Percentiles rank a stretch among this genome's conserved stretches.
phyloP scores from a whole-genome alignment of 805 yeast genomes.

The Brettanomyces bruxellensis region DNA sequence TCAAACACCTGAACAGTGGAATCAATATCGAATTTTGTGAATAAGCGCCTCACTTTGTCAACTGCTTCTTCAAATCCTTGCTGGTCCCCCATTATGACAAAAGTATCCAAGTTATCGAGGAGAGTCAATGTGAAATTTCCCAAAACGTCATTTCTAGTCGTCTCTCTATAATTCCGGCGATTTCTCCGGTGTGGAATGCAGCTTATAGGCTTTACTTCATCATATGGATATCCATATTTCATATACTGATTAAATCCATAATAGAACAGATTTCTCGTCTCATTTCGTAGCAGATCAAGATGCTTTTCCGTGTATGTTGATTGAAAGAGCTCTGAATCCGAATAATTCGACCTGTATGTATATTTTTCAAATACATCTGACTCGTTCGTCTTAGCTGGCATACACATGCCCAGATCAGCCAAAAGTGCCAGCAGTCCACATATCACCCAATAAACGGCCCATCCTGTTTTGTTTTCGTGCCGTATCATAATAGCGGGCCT shows the following conservation, averaged over 20 bases:
- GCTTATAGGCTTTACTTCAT: conserved; percentile 67
- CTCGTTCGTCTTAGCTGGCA: too few species aligned
- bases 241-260: conserved; percentile 73
- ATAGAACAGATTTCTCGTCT: conserved; percentile 50
- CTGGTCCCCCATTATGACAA: conserved; percentile 62
- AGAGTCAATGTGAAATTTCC: conserved; percentile 78
- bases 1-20: conserved; percentile 85
- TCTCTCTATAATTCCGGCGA: conserved; percentile 39
- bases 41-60: conserved; percentile 26
- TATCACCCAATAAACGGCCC: too few species aligned
- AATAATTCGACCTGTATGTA: conserved; percentile 8
- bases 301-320: conserved; percentile 20
- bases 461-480: too few species aligned
- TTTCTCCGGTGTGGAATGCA: conserved; percentile 68
- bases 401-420: too few species aligned
- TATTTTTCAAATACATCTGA: conserved; percentile 3
- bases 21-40: conserved; percentile 46
- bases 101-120: conserved; percentile 71
- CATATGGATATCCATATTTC: conserved; percentile 66
- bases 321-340: conserved; percentile 14
- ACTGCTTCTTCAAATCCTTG: conserved; percentile 42
- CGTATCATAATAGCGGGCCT: too few species aligned
- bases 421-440: too few species aligned
- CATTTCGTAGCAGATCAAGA: conserved; percentile 23
- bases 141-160: conserved; percentile 68